A percentile compares a stretch with the other conserved stretches of the same genome.
phyloP scores from a whole-genome alignment of 148 eudicot species.

The Fagopyrum esculentum region DNA sequence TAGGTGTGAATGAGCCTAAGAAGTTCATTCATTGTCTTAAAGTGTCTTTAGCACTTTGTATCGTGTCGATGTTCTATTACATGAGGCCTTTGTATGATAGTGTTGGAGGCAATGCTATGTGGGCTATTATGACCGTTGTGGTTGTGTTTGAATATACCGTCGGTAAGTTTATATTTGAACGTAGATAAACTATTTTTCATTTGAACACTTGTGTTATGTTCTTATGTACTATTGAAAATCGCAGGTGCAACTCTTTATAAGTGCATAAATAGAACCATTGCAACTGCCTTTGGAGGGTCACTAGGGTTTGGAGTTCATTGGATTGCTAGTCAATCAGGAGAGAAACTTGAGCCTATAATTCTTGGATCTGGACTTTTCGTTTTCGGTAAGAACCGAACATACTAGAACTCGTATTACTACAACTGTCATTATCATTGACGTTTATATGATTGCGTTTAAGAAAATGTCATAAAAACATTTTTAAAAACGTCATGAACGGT shows the following conservation, averaged over 20 bases:
- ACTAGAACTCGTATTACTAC: background rate
- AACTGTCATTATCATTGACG: too few species aligned
- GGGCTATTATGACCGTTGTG: slow-evolving; percentile 93
- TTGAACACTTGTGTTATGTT: background rate
- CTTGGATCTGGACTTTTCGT: slow-evolving; percentile 51
- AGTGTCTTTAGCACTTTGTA: slow-evolving; percentile 66
- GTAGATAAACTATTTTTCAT: background rate
- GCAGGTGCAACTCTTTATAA: slow-evolving; percentile 75
- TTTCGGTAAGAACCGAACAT: slow-evolving; percentile 29
- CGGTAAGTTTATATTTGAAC: slow-evolving; percentile 32
- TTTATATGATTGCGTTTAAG: too few species aligned
- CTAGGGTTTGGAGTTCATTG: slow-evolving; percentile 72
- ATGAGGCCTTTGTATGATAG: slow-evolving; percentile 84
- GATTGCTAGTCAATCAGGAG: slow-evolving; percentile 58
- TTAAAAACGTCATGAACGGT: background rate
- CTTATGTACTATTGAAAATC: background rate
- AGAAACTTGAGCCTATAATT: slow-evolving; percentile 53
- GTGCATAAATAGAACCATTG: slow-evolving; percentile 55
- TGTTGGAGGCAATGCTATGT: slow-evolving; percentile 89
- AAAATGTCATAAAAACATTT: too few species aligned
- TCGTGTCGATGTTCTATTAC: slow-evolving; percentile 76
- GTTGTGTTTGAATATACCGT: slow-evolving; percentile 82
- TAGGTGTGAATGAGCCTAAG: slow-evolving; percentile 64
- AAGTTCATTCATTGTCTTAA: slow-evolving; percentile 66
- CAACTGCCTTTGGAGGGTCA: slow-evolving; percentile 59